Percentiles rank a stretch among this genome's conserved stretches.
phyloP scores from a whole-genome alignment of 108 stramenopile genomes.

The Mayamaea pseudoterrestris region DNA sequence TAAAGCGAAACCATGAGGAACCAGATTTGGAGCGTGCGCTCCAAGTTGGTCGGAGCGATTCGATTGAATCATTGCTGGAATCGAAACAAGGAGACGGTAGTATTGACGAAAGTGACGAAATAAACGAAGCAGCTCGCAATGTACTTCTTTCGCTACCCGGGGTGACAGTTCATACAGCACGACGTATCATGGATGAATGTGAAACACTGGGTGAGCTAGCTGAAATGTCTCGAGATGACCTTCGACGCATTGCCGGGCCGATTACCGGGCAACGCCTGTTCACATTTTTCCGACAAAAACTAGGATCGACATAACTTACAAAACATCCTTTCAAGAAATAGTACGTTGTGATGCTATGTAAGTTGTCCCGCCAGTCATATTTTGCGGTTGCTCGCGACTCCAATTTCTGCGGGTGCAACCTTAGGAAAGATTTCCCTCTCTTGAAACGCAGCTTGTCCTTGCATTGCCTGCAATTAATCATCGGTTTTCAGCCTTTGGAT shows the following conservation, averaged over 20 bases:
- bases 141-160: slow-evolving; percentile 87
- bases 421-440: too few species aligned
- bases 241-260: slow-evolving; percentile 66
- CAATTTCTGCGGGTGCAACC: too few species aligned
- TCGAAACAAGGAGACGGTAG: slow-evolving; percentile 17
- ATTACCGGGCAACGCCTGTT: slow-evolving; percentile 79
- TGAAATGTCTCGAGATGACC: slow-evolving; percentile 61
- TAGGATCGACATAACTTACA: too few species aligned
- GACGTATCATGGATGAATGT: slow-evolving; percentile 75
- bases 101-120: slow-evolving; percentile 54
- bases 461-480: too few species aligned
- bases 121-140: slow-evolving; percentile 74
- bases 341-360: too few species aligned
- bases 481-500: too few species aligned
- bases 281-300: slow-evolving; percentile 65
- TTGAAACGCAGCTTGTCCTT: too few species aligned
- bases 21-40: slow-evolving; percentile 77
- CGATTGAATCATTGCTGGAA: slow-evolving; percentile 49
- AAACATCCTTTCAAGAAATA: too few species aligned
- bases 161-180: slow-evolving; percentile 69
- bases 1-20: slow-evolving; percentile 78
- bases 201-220: slow-evolving; percentile 71
- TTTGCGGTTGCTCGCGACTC: too few species aligned
- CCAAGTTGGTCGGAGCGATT: slow-evolving; percentile 68
- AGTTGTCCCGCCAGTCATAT: too few species aligned